A percentile compares a stretch with the other conserved stretches of the same genome.
Evolutionary conservation across 768 basidiomycete genomes (phyloP).

Genomic region (Suillus fuscotomentosus): DNA sequence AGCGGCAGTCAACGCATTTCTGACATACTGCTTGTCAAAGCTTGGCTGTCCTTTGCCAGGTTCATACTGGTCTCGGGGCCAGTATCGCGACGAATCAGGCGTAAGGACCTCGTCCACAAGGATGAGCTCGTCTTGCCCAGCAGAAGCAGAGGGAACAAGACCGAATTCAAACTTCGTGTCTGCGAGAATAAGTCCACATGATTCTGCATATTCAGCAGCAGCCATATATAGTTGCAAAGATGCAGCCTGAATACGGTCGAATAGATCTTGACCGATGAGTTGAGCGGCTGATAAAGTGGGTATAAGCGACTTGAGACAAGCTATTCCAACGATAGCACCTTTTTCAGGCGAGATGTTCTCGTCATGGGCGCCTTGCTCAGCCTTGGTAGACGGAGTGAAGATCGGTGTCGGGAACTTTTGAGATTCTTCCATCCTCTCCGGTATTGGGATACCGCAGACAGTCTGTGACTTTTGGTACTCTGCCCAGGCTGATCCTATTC

Average conservation of each 20-base stretch:
- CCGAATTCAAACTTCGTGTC: constrained; percentile 99
- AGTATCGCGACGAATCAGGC: constrained; percentile 96
- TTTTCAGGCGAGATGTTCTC: constrained; percentile 90
- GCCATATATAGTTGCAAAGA: constrained; percentile 68
- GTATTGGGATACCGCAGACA: constrained; percentile 81
- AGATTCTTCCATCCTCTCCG: constrained; percentile 78
- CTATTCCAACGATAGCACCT: constrained; percentile 40
- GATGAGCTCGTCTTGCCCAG: constrained; percentile 54
- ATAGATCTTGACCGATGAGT: constrained; percentile 67
- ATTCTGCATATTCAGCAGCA: constrained; percentile 71
- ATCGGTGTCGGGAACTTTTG: constrained; percentile 78
- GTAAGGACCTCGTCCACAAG: constrained; percentile 97
- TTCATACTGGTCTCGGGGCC: constrained; percentile 76
- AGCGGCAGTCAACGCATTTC: constrained; percentile 78
- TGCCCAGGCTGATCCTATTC: constrained; percentile 87
- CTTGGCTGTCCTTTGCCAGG: constrained; percentile 79
- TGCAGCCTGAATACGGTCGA: constrained; percentile 52
- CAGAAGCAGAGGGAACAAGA: constrained; percentile 47
- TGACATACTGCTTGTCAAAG: constrained; percentile 95
- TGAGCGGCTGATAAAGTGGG: constrained; percentile 27
- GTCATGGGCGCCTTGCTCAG: constrained; percentile 90
- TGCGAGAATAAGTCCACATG: constrained; percentile 86
- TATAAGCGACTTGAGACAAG: constrained; percentile 2
- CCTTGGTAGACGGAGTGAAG: constrained; percentile 97
- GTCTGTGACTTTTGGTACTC: constrained; percentile 90